Base-by-base conservation (phyloP, 768 basidiomycete species). In the Lyophyllum semitale region DNA sequence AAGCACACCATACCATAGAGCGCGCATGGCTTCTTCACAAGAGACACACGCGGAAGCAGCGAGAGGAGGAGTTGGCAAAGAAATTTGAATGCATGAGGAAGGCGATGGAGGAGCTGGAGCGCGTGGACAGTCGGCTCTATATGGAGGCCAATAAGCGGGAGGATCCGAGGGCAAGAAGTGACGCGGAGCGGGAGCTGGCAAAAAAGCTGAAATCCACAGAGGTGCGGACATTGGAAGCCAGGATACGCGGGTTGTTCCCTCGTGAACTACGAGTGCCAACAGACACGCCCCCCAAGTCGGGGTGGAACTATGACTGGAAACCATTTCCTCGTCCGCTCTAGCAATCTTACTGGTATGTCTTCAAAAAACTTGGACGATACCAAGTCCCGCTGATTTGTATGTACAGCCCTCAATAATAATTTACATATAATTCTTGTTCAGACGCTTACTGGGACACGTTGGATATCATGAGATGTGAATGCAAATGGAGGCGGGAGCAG, bases 1-100 rank as follows among this genome's bases (percentile, higher is more conserved):
- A 96, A 69, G 93, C 91, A 0, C 93, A 97, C 73, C 83, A 93
- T 59, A 97, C 93, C 2, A 94, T 97, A 50, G 88, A 93, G 60
- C 84, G 95, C 29, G 95, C 95, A 3, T 98, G 91, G 90, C 75
- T 87, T 48, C 79, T 98, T 11, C 85, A 93, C 72, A 80, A 83
- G 60, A 82, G 95, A 27, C 87, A 91, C 64, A 56, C 86, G 35
- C 84, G 95, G 38, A 84, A 88, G 65, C 75, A 79, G 58, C 80
- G 89, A 42, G 81, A 86, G 26, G 83, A 77, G 32, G 89, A 93
- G 65, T 67, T 91, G 58, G 74, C 77, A 54, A 80, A 86, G 71
- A 95, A 95, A 71, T 94, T 87, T 64, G 79, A 84, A 52, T 81
- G 83, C 63, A 95, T 97, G 94, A 75, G 76, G 68, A 73, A 73